phyloP scores from a whole-genome alignment of 1,284 basidiomycete genomes.

The Trichosporon inkin region DNA sequence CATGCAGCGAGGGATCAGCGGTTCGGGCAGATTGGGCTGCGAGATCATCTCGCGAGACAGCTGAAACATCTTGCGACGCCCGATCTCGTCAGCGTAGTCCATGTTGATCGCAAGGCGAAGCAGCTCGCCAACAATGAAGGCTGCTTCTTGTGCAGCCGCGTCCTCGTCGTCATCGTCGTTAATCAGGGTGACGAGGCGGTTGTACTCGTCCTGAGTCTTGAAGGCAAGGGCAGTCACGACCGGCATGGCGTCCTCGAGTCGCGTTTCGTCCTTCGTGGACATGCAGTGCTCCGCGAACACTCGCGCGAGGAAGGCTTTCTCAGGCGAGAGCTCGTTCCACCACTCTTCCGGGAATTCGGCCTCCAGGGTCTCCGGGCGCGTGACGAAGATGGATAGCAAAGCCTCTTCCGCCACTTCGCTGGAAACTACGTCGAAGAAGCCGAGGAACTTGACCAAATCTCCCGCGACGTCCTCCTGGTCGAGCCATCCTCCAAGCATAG shows the following conservation, averaged over 20 bases:
- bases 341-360: slow-evolving; percentile 68
- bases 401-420: slow-evolving; percentile 65
- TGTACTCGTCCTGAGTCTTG: slow-evolving; percentile 74
- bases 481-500: slow-evolving; percentile 73
- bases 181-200: slow-evolving; percentile 57
- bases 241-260: slow-evolving; percentile 72
- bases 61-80: slow-evolving; percentile 83
- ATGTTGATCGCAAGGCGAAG: slow-evolving; percentile 74
- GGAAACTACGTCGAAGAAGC: slow-evolving; percentile 60
- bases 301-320: slow-evolving; percentile 76
- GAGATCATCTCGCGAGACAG: slow-evolving; percentile 85
- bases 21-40: slow-evolving; percentile 71
- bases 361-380: slow-evolving; percentile 60
- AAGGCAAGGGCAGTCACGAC: slow-evolving; percentile 87
- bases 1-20: slow-evolving; percentile 72
- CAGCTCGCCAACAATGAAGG: slow-evolving; percentile 76
- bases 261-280: slow-evolving; percentile 60
- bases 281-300: slow-evolving; percentile 79
- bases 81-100: slow-evolving; percentile 94
- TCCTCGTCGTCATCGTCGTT: slow-evolving; percentile 58
- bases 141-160: slow-evolving; percentile 43
- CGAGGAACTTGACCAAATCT: slow-evolving; percentile 57
- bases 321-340: slow-evolving; percentile 73
- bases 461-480: slow-evolving; percentile 55
- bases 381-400: slow-evolving; percentile 62